Percentiles rank a stretch among this genome's conserved stretches.
Conservation (phyloP, 345 rosid species). For the Heritiera fomes region DNA sequence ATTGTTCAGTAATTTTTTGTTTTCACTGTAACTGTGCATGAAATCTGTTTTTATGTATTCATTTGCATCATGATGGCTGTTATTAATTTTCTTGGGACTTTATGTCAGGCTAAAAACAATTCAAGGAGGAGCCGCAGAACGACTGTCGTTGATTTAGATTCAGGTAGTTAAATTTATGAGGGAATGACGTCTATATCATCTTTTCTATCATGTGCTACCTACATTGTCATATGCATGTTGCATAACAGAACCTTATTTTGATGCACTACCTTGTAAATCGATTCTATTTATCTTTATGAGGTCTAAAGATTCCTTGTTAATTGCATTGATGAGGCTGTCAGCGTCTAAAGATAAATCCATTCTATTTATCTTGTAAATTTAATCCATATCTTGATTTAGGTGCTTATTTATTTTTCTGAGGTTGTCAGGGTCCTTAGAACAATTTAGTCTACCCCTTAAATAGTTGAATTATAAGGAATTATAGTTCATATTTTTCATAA, state of each 20-base stretch:
- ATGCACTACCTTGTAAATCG: background rate
- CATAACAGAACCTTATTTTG: background rate
- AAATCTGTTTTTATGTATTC: slow-evolving; percentile 11
- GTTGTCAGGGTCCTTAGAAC: background rate
- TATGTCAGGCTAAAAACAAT: slow-evolving; percentile 70
- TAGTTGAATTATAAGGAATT: background rate
- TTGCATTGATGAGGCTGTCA: background rate
- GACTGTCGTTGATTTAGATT: slow-evolving; percentile 58
- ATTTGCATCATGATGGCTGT: background rate
- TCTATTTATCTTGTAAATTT: background rate
- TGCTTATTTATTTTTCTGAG: slow-evolving; percentile 1
- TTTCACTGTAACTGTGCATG: background rate
- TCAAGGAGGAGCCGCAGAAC: slow-evolving; percentile 51
- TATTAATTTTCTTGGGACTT: slow-evolving; percentile 23
- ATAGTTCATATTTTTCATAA: background rate
- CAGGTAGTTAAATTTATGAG: slow-evolving; percentile 45
- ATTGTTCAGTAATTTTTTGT: background rate
- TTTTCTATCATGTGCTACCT: background rate
- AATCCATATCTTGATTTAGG: background rate
- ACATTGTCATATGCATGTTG: background rate
- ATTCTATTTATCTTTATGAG: background rate
- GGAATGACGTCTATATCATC: background rate
- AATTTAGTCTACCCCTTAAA: background rate
- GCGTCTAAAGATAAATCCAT: too few species aligned
- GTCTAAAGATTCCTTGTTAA: background rate